Base-by-base conservation (phyloP, 2,329 filamentous ascomycete species). In the Orbilia brochopaga region DNA sequence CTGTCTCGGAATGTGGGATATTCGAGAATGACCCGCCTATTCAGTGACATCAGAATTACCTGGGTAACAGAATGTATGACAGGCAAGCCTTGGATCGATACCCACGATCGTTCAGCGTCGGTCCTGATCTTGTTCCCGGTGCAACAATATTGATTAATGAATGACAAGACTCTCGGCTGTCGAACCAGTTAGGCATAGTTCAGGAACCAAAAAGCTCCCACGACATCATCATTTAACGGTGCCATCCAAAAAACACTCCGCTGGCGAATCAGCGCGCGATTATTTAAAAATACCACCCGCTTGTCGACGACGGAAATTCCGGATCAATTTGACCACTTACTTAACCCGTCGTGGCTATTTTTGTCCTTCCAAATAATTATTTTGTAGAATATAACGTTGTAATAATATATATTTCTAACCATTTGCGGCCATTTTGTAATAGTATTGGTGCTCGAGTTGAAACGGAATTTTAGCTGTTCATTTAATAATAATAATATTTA, bases 261-360 rank as follows among this genome's bases (percentile, higher is more conserved):
- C 19, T 11, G 7, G 44, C 44, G 19, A 48, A 48, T 48, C 44
- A 48, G 44, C 44, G 19, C 44, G 44, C 37, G 37, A 42, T 15
- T 42, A 42, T 42, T n/a, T 42, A 17, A 42, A 48, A 48, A 19
- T 48, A 5, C 44, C 17, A 21, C 19, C 44, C 44, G 44, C 21
- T 1, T 10, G 5, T 19, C 8, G 44, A 23, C 44, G 44, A 48
- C 8, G 44, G 19, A 19, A 32, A 32, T 32, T 32, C 27, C 27
- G 27, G 27, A 32, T 32, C 8, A 32, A 4, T 4, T 32, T 32
- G 27, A n/a, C n/a, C n/a, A n/a, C n/a, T n/a, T n/a, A n/a, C n/a
- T n/a, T n/a, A n/a, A n/a, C n/a, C 13, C 32, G 32, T 37, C 6
- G 37, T 42, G 2, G 37, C 37, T 42, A 42, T 42, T 42, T 42